Evolutionary conservation across 106 monocot species (phyloP), one percentile per base, ranked within the genome.

Genomic region (Phalaenopsis aphrodite): DNA sequence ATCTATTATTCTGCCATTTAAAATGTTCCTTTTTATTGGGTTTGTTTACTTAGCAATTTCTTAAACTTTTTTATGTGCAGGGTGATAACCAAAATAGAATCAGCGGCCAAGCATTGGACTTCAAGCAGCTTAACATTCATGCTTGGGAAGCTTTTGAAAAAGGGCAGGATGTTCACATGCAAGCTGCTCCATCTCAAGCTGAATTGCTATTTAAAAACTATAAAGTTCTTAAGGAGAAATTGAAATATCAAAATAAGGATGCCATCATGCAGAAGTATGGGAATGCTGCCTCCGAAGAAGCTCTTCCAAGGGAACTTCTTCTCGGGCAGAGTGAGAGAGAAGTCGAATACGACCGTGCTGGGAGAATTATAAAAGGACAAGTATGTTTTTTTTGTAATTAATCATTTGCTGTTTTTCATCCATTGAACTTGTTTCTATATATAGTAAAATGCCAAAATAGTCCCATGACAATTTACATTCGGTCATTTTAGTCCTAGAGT

Each of bases 111-210:
- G 98, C 98, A 38, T 61, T 84, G 12, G 94, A 99, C 49, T 99
- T 99, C 80, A 99, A 94, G 79, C 89, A 99, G 75, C 89, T 99
- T 52, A 99, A 94, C 57, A 77, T 99, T 14, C 98, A 99, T 85
- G 89, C 94, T 17, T 94, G 90, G 90, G 94, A 94, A 88, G 97
- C 97, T 76, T 98, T 94, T 83, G 97, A 98, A 38, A 98, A 98
- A 80, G 97, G 98, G 2, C 98, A 99, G 80, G 98, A 99, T 78
- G 91, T 99, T 68, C 98, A 99, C 82, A 94, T 99, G 98, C 98
- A 99, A 85, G 98, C 98, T 83, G 98, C 98, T 68, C 98, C 98
- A 41, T 99, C 98, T 81, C 98, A 99, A 83, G 98, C 98, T 75
- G 98, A 99, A 77, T 78, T 94, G 21, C 76, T 94, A 17, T 90